phyloP scores from a whole-genome alignment of 2,329 filamentous ascomycete genomes.

The Geosmithia flava region DNA sequence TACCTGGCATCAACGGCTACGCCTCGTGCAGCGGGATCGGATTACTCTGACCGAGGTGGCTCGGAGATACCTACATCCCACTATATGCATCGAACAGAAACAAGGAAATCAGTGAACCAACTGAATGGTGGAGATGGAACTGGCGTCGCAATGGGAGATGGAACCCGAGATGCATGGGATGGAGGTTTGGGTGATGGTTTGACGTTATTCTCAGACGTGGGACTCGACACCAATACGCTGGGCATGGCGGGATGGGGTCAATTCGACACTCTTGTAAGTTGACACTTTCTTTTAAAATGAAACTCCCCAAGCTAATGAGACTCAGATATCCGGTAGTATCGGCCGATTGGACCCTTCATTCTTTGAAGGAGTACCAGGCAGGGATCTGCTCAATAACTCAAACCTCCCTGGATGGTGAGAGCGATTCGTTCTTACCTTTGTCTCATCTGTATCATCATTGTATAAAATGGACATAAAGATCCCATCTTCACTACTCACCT shows the following conservation, averaged over 20 bases:
- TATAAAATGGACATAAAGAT: no score
- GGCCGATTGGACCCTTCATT: neutral
- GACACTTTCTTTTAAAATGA: neutral
- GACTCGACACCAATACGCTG: neutral
- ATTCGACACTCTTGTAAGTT: conserved; percentile 10
- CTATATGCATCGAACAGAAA: no score
- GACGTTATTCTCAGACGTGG: neutral
- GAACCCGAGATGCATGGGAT: no score
- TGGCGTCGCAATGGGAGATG: no score
- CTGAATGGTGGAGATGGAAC: no score
- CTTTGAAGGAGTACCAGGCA: neutral
- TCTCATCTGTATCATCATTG: no score
- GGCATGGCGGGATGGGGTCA: conserved; percentile 11
- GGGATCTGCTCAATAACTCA: neutral
- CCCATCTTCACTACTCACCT: no score
- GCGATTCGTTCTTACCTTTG: neutral
- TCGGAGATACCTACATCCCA: no score
- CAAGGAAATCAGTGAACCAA: no score
- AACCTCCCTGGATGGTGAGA: neutral
- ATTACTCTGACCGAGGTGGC: neutral
- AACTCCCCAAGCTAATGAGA: neutral
- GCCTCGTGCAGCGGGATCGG: neutral
- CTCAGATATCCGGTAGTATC: neutral
- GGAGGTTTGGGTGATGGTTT: neutral
- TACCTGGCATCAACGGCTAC: conserved; percentile 4